Evolutionary conservation across 2,329 filamentous ascomycete species (phyloP).

Genomic region (Cephalotrichum gorgonifer): DNA sequence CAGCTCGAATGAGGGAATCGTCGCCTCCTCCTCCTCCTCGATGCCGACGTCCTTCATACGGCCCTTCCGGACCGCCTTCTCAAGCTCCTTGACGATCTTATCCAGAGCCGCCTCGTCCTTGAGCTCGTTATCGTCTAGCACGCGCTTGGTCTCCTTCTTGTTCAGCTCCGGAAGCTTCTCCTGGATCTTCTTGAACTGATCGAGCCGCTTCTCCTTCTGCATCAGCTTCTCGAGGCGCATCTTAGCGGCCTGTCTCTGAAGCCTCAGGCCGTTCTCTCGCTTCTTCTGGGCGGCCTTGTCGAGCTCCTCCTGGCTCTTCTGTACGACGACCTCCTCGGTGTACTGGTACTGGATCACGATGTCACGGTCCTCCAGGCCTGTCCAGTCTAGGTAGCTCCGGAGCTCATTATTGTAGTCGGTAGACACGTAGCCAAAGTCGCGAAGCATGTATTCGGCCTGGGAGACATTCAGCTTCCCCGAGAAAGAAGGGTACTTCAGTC

Average conservation of each 20-base stretch:
- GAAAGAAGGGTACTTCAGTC: conserved; percentile 84
- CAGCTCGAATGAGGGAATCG: conserved; percentile 76
- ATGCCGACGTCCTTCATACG: conserved; percentile 88
- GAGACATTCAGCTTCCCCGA: conserved; percentile 75
- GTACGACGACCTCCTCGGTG: conserved; percentile 78
- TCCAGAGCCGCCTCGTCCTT: conserved; percentile 85
- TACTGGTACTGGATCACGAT: conserved; percentile 86
- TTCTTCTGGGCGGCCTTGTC: conserved; percentile 84
- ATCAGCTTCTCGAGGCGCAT: conserved; percentile 94
- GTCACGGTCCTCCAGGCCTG: conserved; percentile 80
- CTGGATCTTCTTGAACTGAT: conserved; percentile 85
- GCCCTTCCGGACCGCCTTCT: conserved; percentile 80
- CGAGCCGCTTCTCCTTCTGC: conserved; percentile 88
- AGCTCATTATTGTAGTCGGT: conserved; percentile 75
- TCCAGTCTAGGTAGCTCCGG: conserved; percentile 74
- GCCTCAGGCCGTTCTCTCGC: conserved; percentile 80
- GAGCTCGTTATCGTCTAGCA: conserved; percentile 83
- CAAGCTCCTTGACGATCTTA: conserved; percentile 75
- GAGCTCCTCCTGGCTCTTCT: conserved; percentile 92
- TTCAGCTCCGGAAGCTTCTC: conserved; percentile 59
- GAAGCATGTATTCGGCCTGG: conserved; percentile 80
- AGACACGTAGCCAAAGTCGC: conserved; percentile 83
- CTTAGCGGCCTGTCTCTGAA: conserved; percentile 94
- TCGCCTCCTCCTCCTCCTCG: conserved; percentile 68
- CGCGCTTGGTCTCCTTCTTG: conserved; percentile 81